Percentiles rank a stretch among this genome's conserved stretches.
These are phyloP conservation scores for Colletotrichum sp. DNA, from an alignment of 2,329 filamentous ascomycete genomes.

Conservation along the genomic window DNA sequence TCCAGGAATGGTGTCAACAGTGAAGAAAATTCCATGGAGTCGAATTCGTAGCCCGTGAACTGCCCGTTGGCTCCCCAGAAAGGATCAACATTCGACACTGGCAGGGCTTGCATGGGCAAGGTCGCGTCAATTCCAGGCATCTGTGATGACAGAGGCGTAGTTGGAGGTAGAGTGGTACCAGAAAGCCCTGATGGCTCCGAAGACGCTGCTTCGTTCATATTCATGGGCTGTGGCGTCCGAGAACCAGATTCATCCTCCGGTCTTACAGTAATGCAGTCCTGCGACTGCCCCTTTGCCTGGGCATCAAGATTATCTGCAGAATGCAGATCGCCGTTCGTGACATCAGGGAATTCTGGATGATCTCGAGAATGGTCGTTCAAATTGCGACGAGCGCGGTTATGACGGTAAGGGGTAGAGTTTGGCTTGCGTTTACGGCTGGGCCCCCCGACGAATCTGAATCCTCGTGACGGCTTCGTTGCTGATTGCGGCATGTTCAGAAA, in stretches of 20 bases:
- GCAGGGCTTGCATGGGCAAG: neutral
- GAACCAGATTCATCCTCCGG: neutral
- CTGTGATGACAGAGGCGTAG: neutral
- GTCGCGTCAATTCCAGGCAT: neutral
- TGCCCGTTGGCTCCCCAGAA: neutral
- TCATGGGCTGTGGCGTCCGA: neutral
- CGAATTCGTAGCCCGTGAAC: neutral
- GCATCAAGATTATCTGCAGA: neutral
- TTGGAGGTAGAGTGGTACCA: neutral
- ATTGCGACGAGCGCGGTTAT: neutral
- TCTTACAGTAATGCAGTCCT: neutral
- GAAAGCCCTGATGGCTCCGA: neutral
- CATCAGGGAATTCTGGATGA: neutral
- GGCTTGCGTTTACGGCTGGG: slow-evolving; percentile 24
- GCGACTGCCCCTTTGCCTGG: neutral
- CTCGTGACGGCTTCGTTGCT: slow-evolving; percentile 13
- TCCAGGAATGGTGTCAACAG: neutral
- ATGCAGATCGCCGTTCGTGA: neutral
- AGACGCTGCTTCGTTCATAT: neutral
- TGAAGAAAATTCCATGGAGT: neutral
- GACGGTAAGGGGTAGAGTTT: neutral
- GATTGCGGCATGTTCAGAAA: neutral
- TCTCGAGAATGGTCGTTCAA: neutral
- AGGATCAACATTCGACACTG: neutral
- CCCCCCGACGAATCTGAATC: slow-evolving; percentile 29